Base-by-base conservation (phyloP, 2,329 filamentous ascomycete genomes). In the Stachybotrys chartarum region DNA sequence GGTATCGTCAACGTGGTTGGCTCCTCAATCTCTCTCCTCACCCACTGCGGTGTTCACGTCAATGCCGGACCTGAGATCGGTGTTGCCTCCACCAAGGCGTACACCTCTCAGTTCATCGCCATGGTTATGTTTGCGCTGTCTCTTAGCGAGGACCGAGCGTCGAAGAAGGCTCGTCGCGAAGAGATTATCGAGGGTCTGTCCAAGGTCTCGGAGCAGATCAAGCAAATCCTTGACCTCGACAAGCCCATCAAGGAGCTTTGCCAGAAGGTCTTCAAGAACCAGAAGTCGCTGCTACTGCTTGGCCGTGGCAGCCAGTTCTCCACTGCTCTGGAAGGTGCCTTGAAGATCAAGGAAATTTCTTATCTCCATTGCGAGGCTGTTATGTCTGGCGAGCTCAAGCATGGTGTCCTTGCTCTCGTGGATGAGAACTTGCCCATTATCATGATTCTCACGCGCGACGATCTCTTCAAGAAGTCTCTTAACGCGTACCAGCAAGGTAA, bases 341-440 rank as follows among this genome's bases (percentile, higher is more conserved):
- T 99, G 64, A 99, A 99, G 83, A 99, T 99, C 76, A 99, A 99
- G 84, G 94, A 99, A 78, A 99, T 99, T 68, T 97, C 93, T 17
- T 99, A 99, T 76, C 89, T 99, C 57, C 94, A 99, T 77, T 99
- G 94, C 75, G 94, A 99, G 79, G 94, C 94, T 66, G 94, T 99
- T 80, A 99, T 99, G 94, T 97, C 94, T 61, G 94, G 94, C 75
- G 94, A 99, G 78, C 84, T 99, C 67, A 99, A 99, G 85, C 94
- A 99, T 75, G 94, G 94, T 81, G 94, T 99, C 53, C 80, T 99
- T 70, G 94, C 94, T 54, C 83, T 99, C 60, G 94, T 99, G 57
- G 94, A 99, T 68, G 94, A 99, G 83, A 93, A 96, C 76, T 85
- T 99, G 44, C 94, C 94, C 59, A 99, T 99, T 73, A 96, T 99